phyloP scores from a whole-genome alignment of 305 asterid species.

The Plantago lanceolata region DNA sequence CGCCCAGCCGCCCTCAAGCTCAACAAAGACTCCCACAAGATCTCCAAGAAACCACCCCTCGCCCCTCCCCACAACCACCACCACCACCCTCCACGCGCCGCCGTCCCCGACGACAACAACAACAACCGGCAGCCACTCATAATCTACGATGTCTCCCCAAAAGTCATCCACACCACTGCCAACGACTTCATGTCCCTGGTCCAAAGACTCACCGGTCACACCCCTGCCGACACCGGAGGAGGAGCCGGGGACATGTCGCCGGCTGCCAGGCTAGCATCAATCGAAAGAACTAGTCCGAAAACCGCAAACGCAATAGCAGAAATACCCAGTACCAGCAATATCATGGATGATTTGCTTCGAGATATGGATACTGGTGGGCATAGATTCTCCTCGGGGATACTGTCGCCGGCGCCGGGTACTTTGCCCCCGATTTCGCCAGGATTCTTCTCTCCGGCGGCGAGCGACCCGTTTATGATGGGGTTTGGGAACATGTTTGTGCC shows the following conservation, averaged over 20 bases:
- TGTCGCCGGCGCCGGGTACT: slow-evolving; percentile 70
- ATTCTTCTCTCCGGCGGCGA: slow-evolving; percentile 57
- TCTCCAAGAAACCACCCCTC: slow-evolving; percentile 67
- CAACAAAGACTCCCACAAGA: slow-evolving; percentile 73
- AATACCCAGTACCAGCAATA: slow-evolving; percentile 1
- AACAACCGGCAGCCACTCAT: slow-evolving; percentile 54
- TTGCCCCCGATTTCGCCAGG: slow-evolving; percentile 61
- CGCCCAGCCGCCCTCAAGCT: slow-evolving; percentile 79
- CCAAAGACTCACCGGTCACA: slow-evolving; percentile 75
- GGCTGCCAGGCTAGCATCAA: slow-evolving; percentile 59
- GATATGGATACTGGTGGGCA: slow-evolving; percentile 40
- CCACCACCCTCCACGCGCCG: slow-evolving; percentile 25
- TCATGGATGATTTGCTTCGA: slow-evolving; percentile 39
- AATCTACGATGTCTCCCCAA: slow-evolving; percentile 74
- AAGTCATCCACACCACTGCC: slow-evolving; percentile 72
- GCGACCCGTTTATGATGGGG: slow-evolving; percentile 35
- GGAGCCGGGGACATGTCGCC: slow-evolving; percentile 10
- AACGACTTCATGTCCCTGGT: slow-evolving; percentile 73
- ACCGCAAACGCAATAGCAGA: slow-evolving; percentile 19
- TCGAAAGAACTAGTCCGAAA: slow-evolving; percentile 53
- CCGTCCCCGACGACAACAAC: slow-evolving; percentile 15
- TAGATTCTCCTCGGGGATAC: slow-evolving; percentile 49
- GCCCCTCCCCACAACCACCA: slow-evolving; percentile 35
- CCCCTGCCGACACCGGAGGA: slow-evolving; percentile 4
- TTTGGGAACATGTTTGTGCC: slow-evolving; percentile 41